Base-by-base conservation (phyloP, 2,329 filamentous ascomycete genomes). In the Apiospora koreana region DNA sequence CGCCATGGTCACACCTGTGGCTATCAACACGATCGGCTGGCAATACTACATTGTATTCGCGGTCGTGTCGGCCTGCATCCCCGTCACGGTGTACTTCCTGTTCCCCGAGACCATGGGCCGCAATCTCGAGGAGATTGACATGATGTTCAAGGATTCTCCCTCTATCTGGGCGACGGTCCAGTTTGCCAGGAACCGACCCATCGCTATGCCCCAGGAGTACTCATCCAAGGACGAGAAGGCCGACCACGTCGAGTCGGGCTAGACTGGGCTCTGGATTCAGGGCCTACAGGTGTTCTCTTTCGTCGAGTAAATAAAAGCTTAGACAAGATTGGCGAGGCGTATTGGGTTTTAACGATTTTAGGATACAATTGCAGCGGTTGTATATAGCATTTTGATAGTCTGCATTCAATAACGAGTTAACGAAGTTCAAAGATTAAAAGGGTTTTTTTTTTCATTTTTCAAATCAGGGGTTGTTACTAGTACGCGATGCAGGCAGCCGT, bases 41-140 rank as follows among this genome's bases (percentile, higher is more conserved):
- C 77, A 80, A 70, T 87, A 86, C 77, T 87, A 86, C 76, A 83
- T 87, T 41, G 81, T 87, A 42, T 87, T 84, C 74, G 83, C 85
- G 48, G 79, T 80, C 70, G 81, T 86, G 69, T 81, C 81, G 9
- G 81, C 81, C 25, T 82, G 81, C 75, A 83, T 87, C 41, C 81
- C 84, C 3, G 72, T 85, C 21, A 76, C 79, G 3, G 83, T 86
- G 38, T 84, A 79, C 76, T 80, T 85, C 76, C 75, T 83, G 68
- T 86, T 81, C 79, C 84, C 85, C 3, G 83, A 84, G 77, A 86
- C 84, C n/a, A 86, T 84, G 83, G 84, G 84, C 8, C 82, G 83
- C 71, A 84, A 81, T 76, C 76, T 86, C 10, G 84, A 86, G 74
- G 81, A 83, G 75, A 82, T 83, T 62, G 83, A 83, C 68, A 75